These are phyloP conservation scores for Globisporangium emineosum DNA, from an alignment of 352 stramenopile genomes.

Conservation along the genomic window DNA sequence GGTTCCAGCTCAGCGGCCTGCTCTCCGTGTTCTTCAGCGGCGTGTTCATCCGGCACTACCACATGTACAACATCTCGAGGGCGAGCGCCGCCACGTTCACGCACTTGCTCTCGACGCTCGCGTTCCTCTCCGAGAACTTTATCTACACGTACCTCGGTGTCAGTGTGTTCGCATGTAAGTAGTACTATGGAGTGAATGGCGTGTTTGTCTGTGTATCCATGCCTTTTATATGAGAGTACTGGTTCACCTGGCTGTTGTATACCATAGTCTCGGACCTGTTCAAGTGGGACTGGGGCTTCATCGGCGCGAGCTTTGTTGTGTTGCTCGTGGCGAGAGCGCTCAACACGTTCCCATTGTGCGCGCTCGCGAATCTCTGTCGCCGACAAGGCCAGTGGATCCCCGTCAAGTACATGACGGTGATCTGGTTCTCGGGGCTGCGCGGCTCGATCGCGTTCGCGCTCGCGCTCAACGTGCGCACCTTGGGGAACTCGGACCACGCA, in stretches of 20 bases:
- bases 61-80: constrained; percentile 68
- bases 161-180: constrained; percentile 55
- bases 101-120: constrained; percentile 56
- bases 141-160: constrained; percentile 73
- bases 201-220: neutral
- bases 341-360: constrained; percentile 77
- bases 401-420: constrained; percentile 74
- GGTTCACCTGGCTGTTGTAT: neutral
- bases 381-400: constrained; percentile 37
- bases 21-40: constrained; percentile 91
- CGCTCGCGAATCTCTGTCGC: constrained; percentile 46
- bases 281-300: constrained; percentile 68
- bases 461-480: constrained; percentile 56
- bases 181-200: too few species aligned
- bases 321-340: constrained; percentile 49
- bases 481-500: constrained; percentile 34
- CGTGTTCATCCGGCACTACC: constrained; percentile 72
- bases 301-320: constrained; percentile 41
- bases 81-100: constrained; percentile 53
- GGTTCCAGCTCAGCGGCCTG: constrained; percentile 79
- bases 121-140: constrained; percentile 72
- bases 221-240: neutral
- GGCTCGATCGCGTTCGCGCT: constrained; percentile 92
- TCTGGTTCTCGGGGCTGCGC: constrained; percentile 92
- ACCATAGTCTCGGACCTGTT: constrained; percentile 37